phyloP scores from a whole-genome alignment of 148 eudicot species.

The Rhododendron henanense region DNA sequence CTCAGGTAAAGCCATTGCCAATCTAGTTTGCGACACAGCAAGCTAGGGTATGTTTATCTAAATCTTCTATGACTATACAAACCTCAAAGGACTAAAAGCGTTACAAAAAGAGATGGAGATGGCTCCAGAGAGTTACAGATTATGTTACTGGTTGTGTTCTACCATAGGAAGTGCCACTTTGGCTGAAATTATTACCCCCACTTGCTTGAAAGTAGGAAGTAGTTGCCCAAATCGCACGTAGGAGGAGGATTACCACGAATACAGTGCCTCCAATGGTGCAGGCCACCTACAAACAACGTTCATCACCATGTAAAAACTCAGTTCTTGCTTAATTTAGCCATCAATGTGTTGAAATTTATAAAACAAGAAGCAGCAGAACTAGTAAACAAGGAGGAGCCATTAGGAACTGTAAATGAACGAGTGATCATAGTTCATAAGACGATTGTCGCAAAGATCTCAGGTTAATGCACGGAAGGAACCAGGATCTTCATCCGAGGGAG shows the following conservation, averaged over 20 bases:
- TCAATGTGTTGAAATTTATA: neutral
- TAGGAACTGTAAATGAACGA: neutral
- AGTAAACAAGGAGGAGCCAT: neutral
- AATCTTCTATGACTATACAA: neutral
- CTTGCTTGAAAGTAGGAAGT: constrained; percentile 15
- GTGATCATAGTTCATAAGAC: neutral
- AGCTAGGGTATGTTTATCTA: neutral
- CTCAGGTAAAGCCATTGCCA: neutral
- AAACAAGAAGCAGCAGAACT: neutral
- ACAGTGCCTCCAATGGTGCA: constrained; percentile 26
- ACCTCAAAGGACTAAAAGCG: neutral
- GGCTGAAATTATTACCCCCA: constrained; percentile 10
- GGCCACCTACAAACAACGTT: constrained; percentile 16
- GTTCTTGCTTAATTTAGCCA: neutral
- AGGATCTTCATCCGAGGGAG: neutral
- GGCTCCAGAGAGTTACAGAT: neutral
- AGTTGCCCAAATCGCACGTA: constrained; percentile 18
- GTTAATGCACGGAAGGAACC: neutral
- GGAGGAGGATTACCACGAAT: constrained; percentile 18
- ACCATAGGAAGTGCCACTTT: constrained; percentile 10
- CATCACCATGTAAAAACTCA: neutral
- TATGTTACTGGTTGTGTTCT: constrained; percentile 16
- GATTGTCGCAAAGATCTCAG: neutral
- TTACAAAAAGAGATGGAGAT: neutral
- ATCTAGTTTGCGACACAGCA: neutral